Evolutionary conservation across 805 yeast species (phyloP), one percentile per base, ranked within the genome.

Genomic region (Zygoascus flipseniorum): DNA sequence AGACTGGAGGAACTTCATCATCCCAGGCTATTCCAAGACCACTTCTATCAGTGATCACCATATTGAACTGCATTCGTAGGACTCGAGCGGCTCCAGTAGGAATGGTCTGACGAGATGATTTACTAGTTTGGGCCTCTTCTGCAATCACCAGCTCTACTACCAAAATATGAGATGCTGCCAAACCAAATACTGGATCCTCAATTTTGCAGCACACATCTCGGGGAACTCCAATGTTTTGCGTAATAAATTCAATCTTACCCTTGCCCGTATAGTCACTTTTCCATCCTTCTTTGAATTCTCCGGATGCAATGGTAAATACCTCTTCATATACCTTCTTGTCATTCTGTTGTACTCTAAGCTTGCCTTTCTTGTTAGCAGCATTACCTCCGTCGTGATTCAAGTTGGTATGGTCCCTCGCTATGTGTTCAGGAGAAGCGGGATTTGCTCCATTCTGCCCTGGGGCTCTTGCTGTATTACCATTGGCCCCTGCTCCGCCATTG

Each of bases 11-110:
- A 16, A 95, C 98, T 69, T 93, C 99, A 65, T 92, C 97, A 69
- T 92, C 97, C 98, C 99, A 93, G 0, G 97, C 86, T 31, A 93
- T 88, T 4, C 99, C 99, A 43, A 93, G 75, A 0, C 99, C 99
- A 0, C 96, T 85, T 55, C 98, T 76, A 65, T 90, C 98, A 1
- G 96, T 86, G 20, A 93, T 70, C 2, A 75, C 73, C n/a, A 92
- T 62, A 59, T 85, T 84, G 71, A 93, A 92, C 68, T 90, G 97
- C 97, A 93, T 93, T 58, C 98, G 73, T 56, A 93, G 73, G 1
- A 93, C 95, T 48, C 99, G 74, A 0, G 99, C 99, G 3, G 95
- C 87, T 14, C 99, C 99, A 0, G 98, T 93, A 6, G 69, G 66
- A 4, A 71, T 56, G 9, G 75, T 67, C 14, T 68, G 67, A 11